These are phyloP conservation scores for Mallotus nudiflorus DNA, from an alignment of 345 rosid species.

Conservation along the genomic window DNA sequence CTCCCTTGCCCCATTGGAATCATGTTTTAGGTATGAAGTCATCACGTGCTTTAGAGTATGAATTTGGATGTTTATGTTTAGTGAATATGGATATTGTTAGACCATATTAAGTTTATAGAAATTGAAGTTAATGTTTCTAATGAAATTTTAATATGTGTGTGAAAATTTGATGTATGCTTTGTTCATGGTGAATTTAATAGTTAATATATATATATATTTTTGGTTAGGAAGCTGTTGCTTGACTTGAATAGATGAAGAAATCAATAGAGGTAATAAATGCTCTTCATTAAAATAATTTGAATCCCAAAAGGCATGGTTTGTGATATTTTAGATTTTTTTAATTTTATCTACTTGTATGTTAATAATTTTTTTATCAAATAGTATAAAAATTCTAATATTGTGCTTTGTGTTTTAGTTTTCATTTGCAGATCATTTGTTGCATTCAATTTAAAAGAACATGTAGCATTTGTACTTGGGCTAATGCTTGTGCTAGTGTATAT, in stretches of 20 bases:
- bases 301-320: conserved; percentile 94
- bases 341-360: no score
- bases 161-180: background rate
- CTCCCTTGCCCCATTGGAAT: conserved; percentile 46
- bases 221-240: conserved; percentile 80
- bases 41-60: conserved; percentile 36
- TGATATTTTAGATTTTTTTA: conserved; percentile 1
- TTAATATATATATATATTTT: background rate
- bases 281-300: conserved; percentile 90
- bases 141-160: no score
- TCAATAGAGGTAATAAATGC: conserved; percentile 70
- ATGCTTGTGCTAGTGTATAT: no score
- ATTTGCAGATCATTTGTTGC: no score
- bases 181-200: background rate
- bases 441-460: no score
- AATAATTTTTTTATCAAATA: no score
- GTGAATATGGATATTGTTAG: background rate
- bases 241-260: conserved; percentile 85
- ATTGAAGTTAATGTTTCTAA: background rate
- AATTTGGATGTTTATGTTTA: conserved; percentile 2
- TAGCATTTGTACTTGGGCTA: no score
- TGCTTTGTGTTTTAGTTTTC: no score
- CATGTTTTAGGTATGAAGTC: conserved; percentile 41
- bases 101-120: background rate
- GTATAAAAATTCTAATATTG: no score